Percentiles rank a stretch among this genome's conserved stretches.
These are phyloP conservation scores for Paramecium sonneborni DNA, from an alignment of 73 alveolate species.

Conservation along the genomic window DNA sequence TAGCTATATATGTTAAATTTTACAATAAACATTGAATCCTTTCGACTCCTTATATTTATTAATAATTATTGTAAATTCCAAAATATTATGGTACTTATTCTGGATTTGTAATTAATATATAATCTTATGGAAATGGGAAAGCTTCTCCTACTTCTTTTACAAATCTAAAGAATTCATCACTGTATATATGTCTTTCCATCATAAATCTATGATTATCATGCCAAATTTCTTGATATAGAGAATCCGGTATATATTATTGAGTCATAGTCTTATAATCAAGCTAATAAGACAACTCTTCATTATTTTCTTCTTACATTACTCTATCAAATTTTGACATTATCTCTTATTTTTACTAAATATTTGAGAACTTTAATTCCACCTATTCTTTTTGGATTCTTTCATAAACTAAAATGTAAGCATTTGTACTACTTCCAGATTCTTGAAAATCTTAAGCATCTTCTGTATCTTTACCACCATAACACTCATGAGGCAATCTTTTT, in stretches of 20 bases:
- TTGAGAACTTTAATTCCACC: constrained; percentile 57
- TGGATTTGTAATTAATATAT: not conserved
- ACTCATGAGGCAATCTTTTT: constrained; percentile 71
- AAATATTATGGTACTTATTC: not conserved
- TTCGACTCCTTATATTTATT: not conserved
- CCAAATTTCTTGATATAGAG: constrained; percentile 59
- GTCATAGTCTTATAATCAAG: constrained; percentile 6
- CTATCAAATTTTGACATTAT: not conserved
- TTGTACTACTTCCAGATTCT: constrained; percentile 64
- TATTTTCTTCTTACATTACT: not conserved
- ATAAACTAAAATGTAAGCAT: constrained; percentile 98
- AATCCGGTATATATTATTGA: constrained; percentile 34
- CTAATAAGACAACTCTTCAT: not conserved
- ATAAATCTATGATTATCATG: constrained; percentile 63
- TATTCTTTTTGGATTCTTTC: constrained; percentile 83
- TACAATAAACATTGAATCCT: not conserved
- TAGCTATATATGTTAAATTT: not conserved
- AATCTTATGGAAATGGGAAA: constrained; percentile 3
- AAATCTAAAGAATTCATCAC: constrained; percentile 55
- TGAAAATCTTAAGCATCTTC: constrained; percentile 65
- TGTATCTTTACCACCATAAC: constrained; percentile 86
- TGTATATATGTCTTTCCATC: constrained; percentile 60
- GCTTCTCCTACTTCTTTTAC: constrained; percentile 48
- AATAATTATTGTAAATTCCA: constrained; percentile 3
- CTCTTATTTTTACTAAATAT: not conserved